Evolutionary conservation across 768 basidiomycete species (phyloP).

Genomic region (Boletellus ananiceps): DNA sequence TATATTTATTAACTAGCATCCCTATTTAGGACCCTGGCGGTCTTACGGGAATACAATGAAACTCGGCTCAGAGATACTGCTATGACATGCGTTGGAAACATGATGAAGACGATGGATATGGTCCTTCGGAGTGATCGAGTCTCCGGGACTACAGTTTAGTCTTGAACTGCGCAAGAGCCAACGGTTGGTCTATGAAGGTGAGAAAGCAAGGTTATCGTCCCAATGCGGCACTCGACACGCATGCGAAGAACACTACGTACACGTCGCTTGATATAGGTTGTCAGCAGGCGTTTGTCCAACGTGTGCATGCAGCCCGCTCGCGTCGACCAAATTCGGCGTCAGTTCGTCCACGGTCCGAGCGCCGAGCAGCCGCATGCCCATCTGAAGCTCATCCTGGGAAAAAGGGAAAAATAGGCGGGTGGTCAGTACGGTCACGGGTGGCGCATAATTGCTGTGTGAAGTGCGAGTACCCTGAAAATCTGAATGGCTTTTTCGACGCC

Average conservation of each 20-base stretch:
- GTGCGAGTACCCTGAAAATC: constrained; percentile 55
- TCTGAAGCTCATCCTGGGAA: constrained; percentile 84
- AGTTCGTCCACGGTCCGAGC: constrained; percentile 75
- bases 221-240: background rate
- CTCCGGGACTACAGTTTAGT: constrained; percentile 12
- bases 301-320: constrained; percentile 36
- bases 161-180: constrained; percentile 26
- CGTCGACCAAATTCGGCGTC: constrained; percentile 82
- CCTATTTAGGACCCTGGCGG: too few relatives aligned
- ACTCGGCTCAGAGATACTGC: too few relatives aligned
- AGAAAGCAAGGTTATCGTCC: background rate
- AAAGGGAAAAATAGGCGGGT: background rate
- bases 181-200: constrained; percentile 26
- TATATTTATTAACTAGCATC: too few relatives aligned
- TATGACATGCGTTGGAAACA: too few relatives aligned
- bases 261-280: constrained; percentile 29
- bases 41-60: too few relatives aligned
- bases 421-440: background rate
- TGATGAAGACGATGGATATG: background rate
- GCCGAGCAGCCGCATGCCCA: constrained; percentile 92
- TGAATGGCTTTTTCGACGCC: constrained; percentile 82
- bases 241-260: constrained; percentile 19
- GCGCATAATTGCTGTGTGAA: background rate
- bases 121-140: background rate
- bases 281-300: constrained; percentile 26